Conservation (phyloP, 1,139 yeast genomes). For the Candida neerlandica region DNA sequence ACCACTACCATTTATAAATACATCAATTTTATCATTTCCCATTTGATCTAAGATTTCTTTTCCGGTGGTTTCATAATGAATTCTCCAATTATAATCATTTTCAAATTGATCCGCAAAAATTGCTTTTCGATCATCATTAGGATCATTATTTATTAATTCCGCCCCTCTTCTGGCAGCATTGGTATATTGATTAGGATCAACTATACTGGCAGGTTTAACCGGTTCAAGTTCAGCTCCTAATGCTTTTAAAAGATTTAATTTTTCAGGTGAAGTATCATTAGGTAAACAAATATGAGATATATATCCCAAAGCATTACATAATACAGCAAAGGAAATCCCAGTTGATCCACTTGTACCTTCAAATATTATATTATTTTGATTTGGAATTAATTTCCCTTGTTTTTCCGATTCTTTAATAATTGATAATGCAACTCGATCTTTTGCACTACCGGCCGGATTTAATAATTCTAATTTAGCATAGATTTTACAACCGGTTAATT, state of each 20-base stretch:
- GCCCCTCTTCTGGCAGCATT: constrained; percentile 80
- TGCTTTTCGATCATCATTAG: constrained; percentile 49
- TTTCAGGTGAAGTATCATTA: constrained; percentile 88
- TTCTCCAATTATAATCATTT: constrained; percentile 85
- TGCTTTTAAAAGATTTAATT: constrained; percentile 65
- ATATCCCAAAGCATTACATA: constrained; percentile 87
- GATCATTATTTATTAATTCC: constrained; percentile 48
- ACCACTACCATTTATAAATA: constrained; percentile 77
- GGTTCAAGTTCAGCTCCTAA: constrained; percentile 87
- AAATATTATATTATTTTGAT: constrained; percentile 63
- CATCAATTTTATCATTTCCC: constrained; percentile 55
- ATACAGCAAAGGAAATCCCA: constrained; percentile 88
- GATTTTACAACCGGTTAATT: constrained; percentile 75
- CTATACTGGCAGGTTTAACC: constrained; percentile 93
- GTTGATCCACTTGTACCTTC: constrained; percentile 98
- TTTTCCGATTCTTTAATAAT: constrained; percentile 72
- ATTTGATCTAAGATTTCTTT: constrained; percentile 85
- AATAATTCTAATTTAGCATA: constrained; percentile 84
- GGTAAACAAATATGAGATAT: constrained; percentile 92
- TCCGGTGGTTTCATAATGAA: constrained; percentile 83
- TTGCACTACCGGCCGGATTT: constrained; percentile 96
- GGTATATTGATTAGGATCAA: constrained; percentile 90
- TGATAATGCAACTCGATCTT: constrained; percentile 90
- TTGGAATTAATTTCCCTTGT: constrained; percentile 58
- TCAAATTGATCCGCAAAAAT: constrained; percentile 96